Conservation (phyloP, 371 early-diverging fungal genomes). For the Nosema muscidifuracis region DNA sequence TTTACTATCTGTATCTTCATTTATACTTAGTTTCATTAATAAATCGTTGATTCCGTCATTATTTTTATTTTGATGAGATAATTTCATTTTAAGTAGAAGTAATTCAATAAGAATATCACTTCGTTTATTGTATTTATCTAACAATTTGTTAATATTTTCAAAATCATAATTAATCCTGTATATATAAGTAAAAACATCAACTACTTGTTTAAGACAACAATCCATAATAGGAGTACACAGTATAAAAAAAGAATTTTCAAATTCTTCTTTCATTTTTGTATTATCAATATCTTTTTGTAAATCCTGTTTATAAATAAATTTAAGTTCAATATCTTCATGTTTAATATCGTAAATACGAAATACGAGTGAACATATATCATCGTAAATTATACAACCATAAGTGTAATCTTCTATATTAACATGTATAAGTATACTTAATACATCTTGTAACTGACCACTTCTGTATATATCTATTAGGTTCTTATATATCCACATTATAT, state of each 20-base stretch:
- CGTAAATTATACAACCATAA: background rate
- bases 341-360: background rate
- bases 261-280: background rate
- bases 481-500: conserved; percentile 34
- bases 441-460: background rate
- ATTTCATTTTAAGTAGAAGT: conserved; percentile 29
- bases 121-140: conserved; percentile 22
- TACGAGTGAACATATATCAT: conserved; percentile 4
- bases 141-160: conserved; percentile 24
- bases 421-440: background rate
- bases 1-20: background rate
- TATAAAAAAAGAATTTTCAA: background rate
- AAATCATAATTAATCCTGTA: conserved; percentile 18
- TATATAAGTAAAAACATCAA: conserved; percentile 43
- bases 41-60: background rate
- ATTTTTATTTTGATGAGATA: conserved; percentile 1
- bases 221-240: conserved; percentile 23
- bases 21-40: background rate
- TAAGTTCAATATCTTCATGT: background rate
- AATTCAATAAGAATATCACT: conserved; percentile 40
- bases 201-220: conserved; percentile 30
- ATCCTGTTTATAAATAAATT: background rate
- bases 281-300: background rate
- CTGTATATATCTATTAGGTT: conserved; percentile 5
- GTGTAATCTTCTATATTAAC: conserved; percentile 2